Evolutionary conservation across 2,329 filamentous ascomycete species (phyloP), one percentile per base, ranked within the genome.

Genomic region (Periconia digitata): DNA sequence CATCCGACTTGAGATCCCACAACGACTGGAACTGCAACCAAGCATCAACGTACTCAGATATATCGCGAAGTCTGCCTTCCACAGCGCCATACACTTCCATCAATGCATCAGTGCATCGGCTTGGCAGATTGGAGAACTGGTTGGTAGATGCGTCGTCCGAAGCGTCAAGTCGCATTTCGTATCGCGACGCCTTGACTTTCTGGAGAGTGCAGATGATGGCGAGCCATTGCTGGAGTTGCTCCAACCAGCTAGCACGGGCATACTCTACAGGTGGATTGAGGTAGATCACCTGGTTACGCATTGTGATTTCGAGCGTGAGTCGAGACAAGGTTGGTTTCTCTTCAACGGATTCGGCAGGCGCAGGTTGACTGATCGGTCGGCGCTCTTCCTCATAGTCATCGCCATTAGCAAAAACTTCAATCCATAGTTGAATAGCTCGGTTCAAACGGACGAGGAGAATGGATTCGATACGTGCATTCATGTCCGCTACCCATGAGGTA

Each of bases 1-100:
- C 90, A 55, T 96, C 92, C 2, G 92, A 90, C 69, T 96, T 92
- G 48, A 99, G 80, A 76, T 99, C 94, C 94, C 94, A 99, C 0
- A 99, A 81, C 6, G 92, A 97, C 72, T 99, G 94, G 74, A 97
- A 99, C 62, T 96, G 94, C 39, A 99, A 79, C 94, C 94, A 99
- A 72, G 97, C 95, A 68, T 96, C 91, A 8, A 99, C 90, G 60
- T 99, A 99, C 3, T 80, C 79, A 32, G 88, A 84, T 24, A 97
- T 90, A 37, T 88, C 85, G 15, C 81, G 79, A 4, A 99, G 76
- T 72, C 94, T 95, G 56, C 83, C 84, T 71, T 97, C 92, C 8
- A 99, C 83, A 0, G 87, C 85, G 27, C 81, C 80, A 67, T 97
- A 96, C 1, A 95, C 92, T 51, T 86, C 82, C 39, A 85, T 82